Evolutionary conservation across 1,284 basidiomycete species (phyloP), one percentile per base, ranked within the genome.

Genomic region (Kwoniella shivajii): DNA sequence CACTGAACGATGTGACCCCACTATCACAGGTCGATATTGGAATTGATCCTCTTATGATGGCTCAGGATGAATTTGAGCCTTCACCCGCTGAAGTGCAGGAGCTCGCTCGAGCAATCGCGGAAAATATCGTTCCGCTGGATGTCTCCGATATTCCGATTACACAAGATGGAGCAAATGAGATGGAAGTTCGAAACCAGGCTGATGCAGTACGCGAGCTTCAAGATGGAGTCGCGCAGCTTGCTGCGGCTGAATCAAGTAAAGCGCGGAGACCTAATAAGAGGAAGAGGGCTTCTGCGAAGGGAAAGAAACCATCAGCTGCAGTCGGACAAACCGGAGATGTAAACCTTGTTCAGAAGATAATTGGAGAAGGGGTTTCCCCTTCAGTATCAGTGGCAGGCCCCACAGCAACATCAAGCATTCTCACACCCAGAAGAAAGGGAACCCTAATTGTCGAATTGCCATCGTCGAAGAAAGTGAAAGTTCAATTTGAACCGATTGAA

Each of bases 381-480:
- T n/a, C n/a, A n/a, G n/a, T n/a, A n/a, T n/a, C n/a, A n/a, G n/a
- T n/a, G n/a, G n/a, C n/a, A n/a, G n/a, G n/a, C n/a, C n/a, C n/a
- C n/a, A 29, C 45, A 47, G 20, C 20, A 18, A 14, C 20, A 16
- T 48, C 29, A 9, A 20, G 34, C 34, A 30, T 38, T 37, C 13
- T 27, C 38, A 48, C 53, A 18, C 48, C 54, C 4, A 18, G 30
- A 20, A 42, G 39, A 26, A 42, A 31, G 29, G 38, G 37, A 24
- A 24, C 44, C 2, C 33, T 44, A 3, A 42, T 58, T 20, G 45
- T 58, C 14, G 56, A 58, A 34, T 18, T 58, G 24, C 50, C 51
- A n/a, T 49, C 37, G 16, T 50, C 56, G 11, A 54, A 36, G 34
- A 44, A 50, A 37, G 20, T 14, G 9, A 41, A 43, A 24, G 30